Evolutionary conservation across 139 green algal species (phyloP).

Genomic region (Picochlorum sp.): DNA sequence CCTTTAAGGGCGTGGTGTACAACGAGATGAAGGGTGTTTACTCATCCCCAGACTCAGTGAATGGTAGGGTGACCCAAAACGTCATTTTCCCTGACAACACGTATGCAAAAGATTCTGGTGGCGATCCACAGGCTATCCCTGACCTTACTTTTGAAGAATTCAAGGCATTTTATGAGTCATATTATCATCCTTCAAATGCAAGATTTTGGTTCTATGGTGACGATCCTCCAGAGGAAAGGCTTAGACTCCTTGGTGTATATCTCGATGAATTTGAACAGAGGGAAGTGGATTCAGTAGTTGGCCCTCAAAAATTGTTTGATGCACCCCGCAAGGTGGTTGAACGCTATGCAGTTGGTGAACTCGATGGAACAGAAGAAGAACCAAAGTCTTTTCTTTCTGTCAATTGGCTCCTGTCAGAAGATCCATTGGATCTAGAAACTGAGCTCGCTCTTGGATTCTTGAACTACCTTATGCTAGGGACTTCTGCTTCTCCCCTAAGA

Average conservation of each 20-base stretch:
- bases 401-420: slow-evolving; percentile 87
- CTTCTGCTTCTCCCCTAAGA: slow-evolving; percentile 71
- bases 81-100: slow-evolving; percentile 78
- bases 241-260: slow-evolving; percentile 66
- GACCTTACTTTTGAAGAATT: slow-evolving; percentile 93
- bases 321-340: slow-evolving; percentile 20
- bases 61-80: slow-evolving; percentile 67
- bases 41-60: slow-evolving; percentile 83
- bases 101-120: slow-evolving; percentile 84
- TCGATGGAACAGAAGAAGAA: slow-evolving; percentile 41
- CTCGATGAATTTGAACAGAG: slow-evolving; percentile 71
- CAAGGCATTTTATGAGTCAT: slow-evolving; percentile 85
- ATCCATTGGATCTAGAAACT: slow-evolving; percentile 80
- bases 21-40: slow-evolving; percentile 99
- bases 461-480: slow-evolving; percentile 93
- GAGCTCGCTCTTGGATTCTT: slow-evolving; percentile 88
- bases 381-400: slow-evolving; percentile 71
- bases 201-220: slow-evolving; percentile 99
- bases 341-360: slow-evolving; percentile 42
- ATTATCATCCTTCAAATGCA: slow-evolving; percentile 93
- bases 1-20: slow-evolving; percentile 96
- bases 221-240: slow-evolving; percentile 74
- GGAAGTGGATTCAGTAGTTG: slow-evolving; percentile 61
- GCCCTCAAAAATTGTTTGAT: slow-evolving; percentile 58
- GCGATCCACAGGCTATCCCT: slow-evolving; percentile 84